These are phyloP conservation scores for Sphagnum fallax DNA, from an alignment of 228 moss, liverwort and hornwort species.

Conservation along the genomic window DNA sequence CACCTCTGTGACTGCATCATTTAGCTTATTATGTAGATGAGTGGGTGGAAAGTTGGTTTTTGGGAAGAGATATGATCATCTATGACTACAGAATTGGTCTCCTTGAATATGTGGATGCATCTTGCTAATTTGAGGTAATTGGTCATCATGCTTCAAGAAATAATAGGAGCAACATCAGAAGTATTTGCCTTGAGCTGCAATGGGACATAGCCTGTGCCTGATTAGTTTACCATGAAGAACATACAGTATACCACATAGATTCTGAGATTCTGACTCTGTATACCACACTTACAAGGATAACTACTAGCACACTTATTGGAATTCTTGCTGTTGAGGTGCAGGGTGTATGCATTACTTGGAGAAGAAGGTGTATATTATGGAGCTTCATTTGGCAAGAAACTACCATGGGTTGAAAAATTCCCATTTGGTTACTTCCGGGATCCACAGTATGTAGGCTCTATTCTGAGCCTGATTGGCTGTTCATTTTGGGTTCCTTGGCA, in stretches of 20 bases:
- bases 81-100: background rate
- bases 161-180: background rate
- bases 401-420: constrained; percentile 83
- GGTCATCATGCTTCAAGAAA: too few species aligned
- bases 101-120: background rate
- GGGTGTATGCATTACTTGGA: constrained; percentile 62
- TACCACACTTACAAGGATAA: too few species aligned
- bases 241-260: too few species aligned
- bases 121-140: too few species aligned
- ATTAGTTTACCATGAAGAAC: background rate
- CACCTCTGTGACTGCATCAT: background rate
- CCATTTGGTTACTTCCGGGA: constrained; percentile 83
- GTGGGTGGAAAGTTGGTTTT: background rate
- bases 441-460: constrained; percentile 82
- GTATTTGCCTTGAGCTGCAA: background rate
- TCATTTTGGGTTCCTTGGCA: constrained; percentile 64
- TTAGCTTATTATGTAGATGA: background rate
- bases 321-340: constrained; percentile 18
- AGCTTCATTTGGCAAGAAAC: constrained; percentile 63
- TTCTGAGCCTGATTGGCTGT: constrained; percentile 53
- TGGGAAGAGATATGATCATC: background rate
- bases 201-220: background rate
- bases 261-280: too few species aligned
- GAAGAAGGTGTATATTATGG: constrained; percentile 88
- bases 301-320: background rate